A percentile compares a stretch with the other conserved stretches of the same genome.
Conservation (phyloP, 495 filamentous ascomycete species). For the Penicillium taxi region DNA sequence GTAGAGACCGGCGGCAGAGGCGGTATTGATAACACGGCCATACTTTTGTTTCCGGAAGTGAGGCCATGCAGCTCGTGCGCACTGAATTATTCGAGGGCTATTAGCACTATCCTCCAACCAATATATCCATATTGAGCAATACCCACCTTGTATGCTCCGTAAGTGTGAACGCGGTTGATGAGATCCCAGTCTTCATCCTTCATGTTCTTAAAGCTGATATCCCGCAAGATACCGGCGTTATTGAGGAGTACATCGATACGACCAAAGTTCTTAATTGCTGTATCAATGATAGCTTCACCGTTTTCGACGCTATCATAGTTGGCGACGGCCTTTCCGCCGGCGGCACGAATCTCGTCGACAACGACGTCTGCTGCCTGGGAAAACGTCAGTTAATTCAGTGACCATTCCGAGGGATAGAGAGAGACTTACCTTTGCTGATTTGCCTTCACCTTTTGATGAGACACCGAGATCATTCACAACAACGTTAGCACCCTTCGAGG, state of each 20-base stretch:
- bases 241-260: conserved; percentile 93
- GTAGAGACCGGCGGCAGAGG: conserved; percentile 91
- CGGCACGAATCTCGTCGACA: conserved; percentile 85
- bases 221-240: conserved; percentile 95
- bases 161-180: conserved; percentile 86
- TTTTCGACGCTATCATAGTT: conserved; percentile 97
- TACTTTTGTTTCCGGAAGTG: conserved; percentile 98
- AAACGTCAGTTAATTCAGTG: conserved; percentile 15
- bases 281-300: conserved; percentile 93
- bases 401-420: too few relatives aligned
- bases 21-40: conserved; percentile 90
- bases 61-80: conserved; percentile 91
- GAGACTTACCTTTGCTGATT: conserved; percentile 63
- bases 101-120: conserved; percentile 1
- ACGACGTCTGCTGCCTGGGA: conserved; percentile 85
- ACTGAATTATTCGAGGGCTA: conserved; percentile 36
- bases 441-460: conserved; percentile 90
- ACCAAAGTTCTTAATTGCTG: conserved; percentile 86
- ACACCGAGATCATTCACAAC: conserved; percentile 96
- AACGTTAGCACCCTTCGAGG: conserved; percentile 83
- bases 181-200: conserved; percentile 95
- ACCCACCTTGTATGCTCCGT: conserved; percentile 83
- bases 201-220: conserved; percentile 99
- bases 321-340: conserved; percentile 92
- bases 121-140: not conserved